Evolutionary conservation across 176 grass and related monocot genomes (phyloP), one percentile per base, ranked within the genome.

Genomic region (Oryza glaberrima): DNA sequence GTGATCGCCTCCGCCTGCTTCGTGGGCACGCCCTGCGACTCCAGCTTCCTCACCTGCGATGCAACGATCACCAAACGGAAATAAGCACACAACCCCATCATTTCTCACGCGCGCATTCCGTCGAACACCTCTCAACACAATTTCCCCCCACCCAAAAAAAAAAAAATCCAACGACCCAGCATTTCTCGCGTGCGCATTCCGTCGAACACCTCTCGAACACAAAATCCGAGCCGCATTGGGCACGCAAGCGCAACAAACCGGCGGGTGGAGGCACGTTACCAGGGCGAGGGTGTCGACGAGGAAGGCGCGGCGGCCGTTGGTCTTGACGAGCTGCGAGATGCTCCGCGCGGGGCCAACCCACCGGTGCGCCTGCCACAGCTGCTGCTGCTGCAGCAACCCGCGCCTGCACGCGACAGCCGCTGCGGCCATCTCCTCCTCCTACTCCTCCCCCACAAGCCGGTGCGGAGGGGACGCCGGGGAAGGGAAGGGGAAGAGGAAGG

Each of bases 1-100:
- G 96, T 98, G 82, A 98, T 92, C 9, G 93, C 93, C 91, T 98
- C 96, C 5, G 93, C 96, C 78, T 98, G 96, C 79, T 98, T 98
- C 46, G 96, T 90, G 3, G 91, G 96, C 20, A 98, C 87, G 48
- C 96, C 96, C 73, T 98, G 85, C 25, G 89, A 86, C 88, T 98
- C 96, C 77, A 98, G 92, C 67, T 91, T 95, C 84, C 96, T 89
- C 25, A 94, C 93, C 96, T 98, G 80, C 79, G 77, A 63, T 11
- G 58, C 58, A 9, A 63, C 9, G n/a, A 81, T 61, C 28, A 70
- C 43, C 40, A 36, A 36, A 4, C 9, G 3, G 25, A 6, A 11
- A 11, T 19, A 11, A 35, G 1, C 14, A 28, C 16, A 32, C 23
- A 10, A 54, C 0, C 63, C 86, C 73, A 90, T 73, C 79, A 83